phyloP scores from a whole-genome alignment of 495 filamentous ascomycete genomes.

The Immersiella caudata region DNA sequence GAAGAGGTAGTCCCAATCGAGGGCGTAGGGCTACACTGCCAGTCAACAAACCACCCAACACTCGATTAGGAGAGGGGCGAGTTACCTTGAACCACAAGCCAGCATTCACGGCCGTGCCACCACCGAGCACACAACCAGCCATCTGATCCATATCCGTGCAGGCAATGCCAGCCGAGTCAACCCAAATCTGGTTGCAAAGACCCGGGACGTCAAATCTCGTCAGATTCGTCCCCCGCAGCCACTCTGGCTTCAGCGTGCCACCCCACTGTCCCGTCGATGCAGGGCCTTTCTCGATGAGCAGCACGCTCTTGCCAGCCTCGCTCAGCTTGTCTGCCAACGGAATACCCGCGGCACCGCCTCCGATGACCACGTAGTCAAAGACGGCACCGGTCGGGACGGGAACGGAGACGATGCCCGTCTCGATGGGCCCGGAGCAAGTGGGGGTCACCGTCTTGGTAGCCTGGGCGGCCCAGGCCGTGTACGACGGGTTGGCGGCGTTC shows the following conservation, averaged over 20 bases:
- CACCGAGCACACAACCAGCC: slow-evolving; percentile 45
- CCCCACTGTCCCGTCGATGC: slow-evolving; percentile 60
- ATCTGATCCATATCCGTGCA: slow-evolving; percentile 69
- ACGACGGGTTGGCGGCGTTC: slow-evolving; percentile 52
- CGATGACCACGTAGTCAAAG: slow-evolving; percentile 68
- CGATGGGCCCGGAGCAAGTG: slow-evolving; percentile 36
- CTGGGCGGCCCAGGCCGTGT: slow-evolving; percentile 53
- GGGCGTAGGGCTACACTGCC: slow-evolving; percentile 37
- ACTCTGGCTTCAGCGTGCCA: slow-evolving; percentile 58
- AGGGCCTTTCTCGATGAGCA: slow-evolving; percentile 65
- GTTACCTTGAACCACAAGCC: slow-evolving; percentile 51
- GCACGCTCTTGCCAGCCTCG: slow-evolving; percentile 58
- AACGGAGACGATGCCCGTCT: slow-evolving; percentile 32
- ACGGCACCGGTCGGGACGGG: slow-evolving; percentile 49
- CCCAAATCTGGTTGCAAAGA: slow-evolving; percentile 67
- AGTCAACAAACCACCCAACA: slow-evolving; percentile 3
- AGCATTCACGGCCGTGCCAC: slow-evolving; percentile 72
- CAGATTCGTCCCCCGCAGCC: slow-evolving; percentile 65
- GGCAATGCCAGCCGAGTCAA: slow-evolving; percentile 58
- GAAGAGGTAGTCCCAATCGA: slow-evolving; percentile 76
- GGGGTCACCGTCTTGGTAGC: slow-evolving; percentile 46
- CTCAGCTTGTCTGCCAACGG: slow-evolving; percentile 63
- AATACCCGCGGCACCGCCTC: slow-evolving; percentile 63
- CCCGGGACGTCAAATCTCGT: slow-evolving; percentile 76
- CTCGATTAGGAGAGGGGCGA: too few species aligned